Conservation (phyloP, 1,139 yeast genomes). For the Hanseniaspora uvarum region DNA sequence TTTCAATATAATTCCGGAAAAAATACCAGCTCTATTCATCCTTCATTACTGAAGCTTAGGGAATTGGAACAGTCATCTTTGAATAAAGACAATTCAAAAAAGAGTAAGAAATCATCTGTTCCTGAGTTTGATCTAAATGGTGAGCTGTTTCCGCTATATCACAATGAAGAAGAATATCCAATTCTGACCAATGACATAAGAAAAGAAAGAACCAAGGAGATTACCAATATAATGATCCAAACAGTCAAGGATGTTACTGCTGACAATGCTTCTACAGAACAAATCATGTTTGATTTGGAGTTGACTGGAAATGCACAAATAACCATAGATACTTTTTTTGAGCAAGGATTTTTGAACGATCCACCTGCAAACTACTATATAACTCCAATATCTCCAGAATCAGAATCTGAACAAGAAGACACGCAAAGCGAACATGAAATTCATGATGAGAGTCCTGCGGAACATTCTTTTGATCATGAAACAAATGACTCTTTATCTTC, state of each 20-base stretch:
- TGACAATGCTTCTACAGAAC: constrained; percentile 40
- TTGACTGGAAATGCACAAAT: constrained; percentile 70
- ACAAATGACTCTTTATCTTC: neutral
- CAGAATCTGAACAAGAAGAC: neutral
- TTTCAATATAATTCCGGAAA: neutral
- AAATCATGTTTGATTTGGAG: constrained; percentile 53
- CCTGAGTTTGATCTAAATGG: constrained; percentile 12
- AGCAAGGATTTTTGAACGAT: constrained; percentile 53
- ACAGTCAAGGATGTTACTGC: neutral
- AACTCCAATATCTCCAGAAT: constrained; percentile 20
- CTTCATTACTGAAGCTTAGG: constrained; percentile 9
- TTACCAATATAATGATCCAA: constrained; percentile 10
- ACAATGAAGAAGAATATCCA: constrained; percentile 8
- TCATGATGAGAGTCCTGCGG: constrained; percentile 18
- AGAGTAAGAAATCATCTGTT: neutral
- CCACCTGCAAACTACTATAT: constrained; percentile 41
- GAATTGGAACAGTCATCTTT: constrained; percentile 1
- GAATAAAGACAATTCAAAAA: neutral
- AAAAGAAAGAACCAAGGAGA: neutral
- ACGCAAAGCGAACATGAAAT: constrained; percentile 17
- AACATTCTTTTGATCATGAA: neutral
- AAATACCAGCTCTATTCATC: constrained; percentile 1
- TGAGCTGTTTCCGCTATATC: constrained; percentile 3
- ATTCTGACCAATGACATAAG: neutral
- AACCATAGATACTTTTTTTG: constrained; percentile 63